Conservation (phyloP, 805 yeast genomes). For the Cyberlindnera bimundalis region DNA sequence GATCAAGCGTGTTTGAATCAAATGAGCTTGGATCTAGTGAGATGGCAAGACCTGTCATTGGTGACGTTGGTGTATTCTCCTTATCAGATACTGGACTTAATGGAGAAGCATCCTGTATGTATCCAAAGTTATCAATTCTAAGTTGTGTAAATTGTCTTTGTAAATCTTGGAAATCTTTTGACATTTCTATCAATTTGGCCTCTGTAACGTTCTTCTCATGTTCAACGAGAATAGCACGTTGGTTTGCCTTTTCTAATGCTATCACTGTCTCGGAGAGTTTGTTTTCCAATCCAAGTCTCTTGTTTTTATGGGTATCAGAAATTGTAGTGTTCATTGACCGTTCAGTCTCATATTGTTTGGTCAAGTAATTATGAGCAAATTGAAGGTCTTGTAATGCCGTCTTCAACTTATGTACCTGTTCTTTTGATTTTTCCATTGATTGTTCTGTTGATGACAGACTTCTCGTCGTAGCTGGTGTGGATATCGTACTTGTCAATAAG, state of each 20-base stretch:
- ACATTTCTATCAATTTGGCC: constrained; percentile 30
- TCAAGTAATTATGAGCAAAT: constrained; percentile 65
- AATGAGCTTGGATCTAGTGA: constrained; percentile 11
- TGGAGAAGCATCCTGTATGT: constrained; percentile 12
- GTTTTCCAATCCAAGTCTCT: constrained; percentile 48
- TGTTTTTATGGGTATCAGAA: constrained; percentile 51
- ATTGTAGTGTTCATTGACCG: constrained; percentile 50
- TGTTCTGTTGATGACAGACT: background rate
- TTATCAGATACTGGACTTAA: constrained; percentile 14
- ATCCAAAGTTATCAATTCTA: constrained; percentile 28
- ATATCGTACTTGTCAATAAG: constrained; percentile 1
- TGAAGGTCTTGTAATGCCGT: constrained; percentile 67
- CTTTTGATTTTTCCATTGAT: constrained; percentile 5
- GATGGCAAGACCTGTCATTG: constrained; percentile 24
- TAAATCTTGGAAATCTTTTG: constrained; percentile 40
- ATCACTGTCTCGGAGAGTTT: constrained; percentile 40
- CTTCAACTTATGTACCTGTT: constrained; percentile 32
- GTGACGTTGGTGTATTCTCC: constrained; percentile 26
- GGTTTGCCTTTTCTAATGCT: constrained; percentile 35
- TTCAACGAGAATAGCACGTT: constrained; percentile 34
- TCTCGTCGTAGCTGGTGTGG: background rate
- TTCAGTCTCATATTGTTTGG: constrained; percentile 66
- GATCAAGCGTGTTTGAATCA: background rate
- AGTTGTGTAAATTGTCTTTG: constrained; percentile 43
- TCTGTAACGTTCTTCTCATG: constrained; percentile 34